phyloP scores from a whole-genome alignment of 2,329 filamentous ascomycete genomes.

The Diaporthe sp. region DNA sequence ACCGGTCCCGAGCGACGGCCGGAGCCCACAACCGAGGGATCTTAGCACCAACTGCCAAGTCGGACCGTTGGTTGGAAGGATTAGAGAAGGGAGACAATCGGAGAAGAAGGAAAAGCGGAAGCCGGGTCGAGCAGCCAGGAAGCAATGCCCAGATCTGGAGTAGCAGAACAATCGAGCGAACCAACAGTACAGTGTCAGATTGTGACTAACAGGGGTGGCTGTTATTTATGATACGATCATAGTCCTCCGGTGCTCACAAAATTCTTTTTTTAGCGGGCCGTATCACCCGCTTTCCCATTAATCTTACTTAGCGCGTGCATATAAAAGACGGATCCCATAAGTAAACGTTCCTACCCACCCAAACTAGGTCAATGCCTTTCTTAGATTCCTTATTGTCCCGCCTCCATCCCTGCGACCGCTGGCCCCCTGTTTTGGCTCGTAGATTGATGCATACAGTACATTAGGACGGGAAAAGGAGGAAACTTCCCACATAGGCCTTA shows the following conservation, averaged over 20 bases:
- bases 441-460: conserved; percentile 26
- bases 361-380: conserved; percentile 22
- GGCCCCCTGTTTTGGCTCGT: conserved; percentile 23
- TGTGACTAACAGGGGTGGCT: conserved; percentile 34
- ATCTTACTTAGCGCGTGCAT: conserved; percentile 38
- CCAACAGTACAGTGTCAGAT: conserved; percentile 35
- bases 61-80: conserved; percentile 20
- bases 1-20: conserved; percentile 11
- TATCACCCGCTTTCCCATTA: conserved; percentile 36
- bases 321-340: conserved; percentile 37
- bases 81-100: neutral
- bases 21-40: neutral
- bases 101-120: neutral
- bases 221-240: conserved; percentile 39
- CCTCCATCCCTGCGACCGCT: conserved; percentile 26
- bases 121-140: conserved; percentile 22
- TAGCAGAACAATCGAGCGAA: conserved; percentile 21
- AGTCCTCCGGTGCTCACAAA: conserved; percentile 29
- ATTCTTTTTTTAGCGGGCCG: conserved; percentile 41
- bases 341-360: conserved; percentile 33
- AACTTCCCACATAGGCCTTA: conserved; percentile 29
- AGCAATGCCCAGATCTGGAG: conserved; percentile 25
- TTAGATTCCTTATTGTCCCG: conserved; percentile 18
- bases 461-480: conserved; percentile 22
- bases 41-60: conserved; percentile 19